A percentile compares a stretch with the other conserved stretches of the same genome.
Conservation (phyloP, 2,329 filamentous ascomycete genomes). For the Didymellaceae sp. region DNA sequence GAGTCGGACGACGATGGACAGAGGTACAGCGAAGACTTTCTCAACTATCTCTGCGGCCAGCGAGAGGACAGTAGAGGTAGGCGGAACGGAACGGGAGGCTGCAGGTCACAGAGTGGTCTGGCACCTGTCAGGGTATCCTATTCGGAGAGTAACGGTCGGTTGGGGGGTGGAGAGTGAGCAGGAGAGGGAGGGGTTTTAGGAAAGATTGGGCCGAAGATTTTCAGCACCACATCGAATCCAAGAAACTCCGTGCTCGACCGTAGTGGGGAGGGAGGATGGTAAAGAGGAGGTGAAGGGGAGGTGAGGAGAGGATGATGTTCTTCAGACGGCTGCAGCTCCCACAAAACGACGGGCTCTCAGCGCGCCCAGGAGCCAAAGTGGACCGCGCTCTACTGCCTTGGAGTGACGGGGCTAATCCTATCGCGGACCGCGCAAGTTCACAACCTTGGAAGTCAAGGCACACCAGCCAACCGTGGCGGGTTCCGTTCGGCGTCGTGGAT, state of each 20-base stretch:
- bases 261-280: constrained; percentile 38
- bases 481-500: constrained; percentile 26
- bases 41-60: constrained; percentile 40
- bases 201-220: constrained; percentile 40
- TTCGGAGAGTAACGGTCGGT: constrained; percentile 43
- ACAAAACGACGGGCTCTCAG: constrained; percentile 46
- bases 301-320: constrained; percentile 36
- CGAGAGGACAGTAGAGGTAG: constrained; percentile 35
- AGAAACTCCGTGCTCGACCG: constrained; percentile 48
- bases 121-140: constrained; percentile 41
- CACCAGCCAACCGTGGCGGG: constrained; percentile 25
- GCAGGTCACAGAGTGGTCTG: constrained; percentile 36
- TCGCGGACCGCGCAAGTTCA: constrained; percentile 22
- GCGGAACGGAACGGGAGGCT: constrained; percentile 26
- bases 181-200: constrained; percentile 46
- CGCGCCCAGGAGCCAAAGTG: constrained; percentile 32
- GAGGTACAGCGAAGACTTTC: constrained; percentile 26
- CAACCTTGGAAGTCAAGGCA: constrained; percentile 42
- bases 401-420: constrained; percentile 18
- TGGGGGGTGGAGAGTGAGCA: constrained; percentile 45
- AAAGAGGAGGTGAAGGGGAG: constrained; percentile 37
- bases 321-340: constrained; percentile 45
- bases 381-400: constrained; percentile 29
- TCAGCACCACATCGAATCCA: constrained; percentile 50
- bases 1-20: constrained; percentile 45